These are phyloP conservation scores for Pluteus cervinus DNA, from an alignment of 768 basidiomycete species.

Conservation along the genomic window DNA sequence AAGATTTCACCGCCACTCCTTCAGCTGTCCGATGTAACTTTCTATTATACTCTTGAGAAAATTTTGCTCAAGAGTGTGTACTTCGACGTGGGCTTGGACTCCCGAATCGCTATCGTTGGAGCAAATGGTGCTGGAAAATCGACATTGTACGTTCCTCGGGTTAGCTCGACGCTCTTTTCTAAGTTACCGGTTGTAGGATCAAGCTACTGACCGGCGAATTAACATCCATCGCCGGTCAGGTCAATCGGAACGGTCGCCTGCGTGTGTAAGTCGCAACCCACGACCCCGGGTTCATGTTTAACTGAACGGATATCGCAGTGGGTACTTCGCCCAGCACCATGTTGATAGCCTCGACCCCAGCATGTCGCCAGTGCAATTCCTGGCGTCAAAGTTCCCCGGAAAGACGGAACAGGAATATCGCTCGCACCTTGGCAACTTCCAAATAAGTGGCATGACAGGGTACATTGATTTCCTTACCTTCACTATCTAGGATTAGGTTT, in stretches of 20 bases:
- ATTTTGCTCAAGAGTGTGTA: conserved; percentile 73
- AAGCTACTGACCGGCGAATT: conserved; percentile 88
- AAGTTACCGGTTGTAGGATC: conserved; percentile 46
- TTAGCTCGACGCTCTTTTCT: neutral
- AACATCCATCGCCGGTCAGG: conserved; percentile 67
- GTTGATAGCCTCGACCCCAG: conserved; percentile 83
- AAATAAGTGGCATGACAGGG: conserved; percentile 96
- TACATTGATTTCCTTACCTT: too few relatives aligned
- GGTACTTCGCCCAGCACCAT: conserved; percentile 94
- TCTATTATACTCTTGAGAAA: conserved; percentile 80
- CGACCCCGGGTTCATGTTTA: conserved; percentile 1
- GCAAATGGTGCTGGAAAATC: conserved; percentile 97
- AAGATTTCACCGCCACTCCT: conserved; percentile 95
- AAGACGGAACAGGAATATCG: conserved; percentile 96
- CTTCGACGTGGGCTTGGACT: conserved; percentile 92
- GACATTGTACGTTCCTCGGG: conserved; percentile 60
- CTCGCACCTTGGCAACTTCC: conserved; percentile 92
- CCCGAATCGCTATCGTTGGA: conserved; percentile 91
- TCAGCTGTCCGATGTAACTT: conserved; percentile 86
- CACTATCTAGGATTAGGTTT: conserved; percentile 5
- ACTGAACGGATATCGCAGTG: conserved; percentile 36
- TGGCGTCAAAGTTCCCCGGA: conserved; percentile 89
- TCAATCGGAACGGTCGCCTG: conserved; percentile 87
- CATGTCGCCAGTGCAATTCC: conserved; percentile 90
- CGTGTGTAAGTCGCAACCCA: conserved; percentile 57